Evolutionary conservation across 208 protist genomes (phyloP).

Genomic region (Blastocrithidia nonstop): DNA sequence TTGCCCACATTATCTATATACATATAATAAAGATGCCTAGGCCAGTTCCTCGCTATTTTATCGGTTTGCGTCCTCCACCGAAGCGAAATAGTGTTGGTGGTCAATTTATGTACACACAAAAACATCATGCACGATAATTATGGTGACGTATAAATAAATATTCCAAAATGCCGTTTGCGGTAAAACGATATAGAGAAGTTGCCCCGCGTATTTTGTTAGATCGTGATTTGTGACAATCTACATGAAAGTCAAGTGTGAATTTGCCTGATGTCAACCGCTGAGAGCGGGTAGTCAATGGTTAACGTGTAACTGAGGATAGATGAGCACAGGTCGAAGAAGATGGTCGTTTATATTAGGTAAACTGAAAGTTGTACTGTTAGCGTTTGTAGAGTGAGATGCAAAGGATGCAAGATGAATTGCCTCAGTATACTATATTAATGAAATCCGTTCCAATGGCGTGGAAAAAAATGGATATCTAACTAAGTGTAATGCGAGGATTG

Average conservation of each 20-base stretch:
- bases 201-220: constrained; percentile 80
- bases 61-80: constrained; percentile 14
- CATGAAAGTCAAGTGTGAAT: constrained; percentile 57
- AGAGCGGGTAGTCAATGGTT: constrained; percentile 83
- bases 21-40: constrained; percentile 11
- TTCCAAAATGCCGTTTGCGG: constrained; percentile 56
- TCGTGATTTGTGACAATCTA: constrained; percentile 51
- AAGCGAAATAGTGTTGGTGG: constrained; percentile 66
- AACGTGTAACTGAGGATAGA: constrained; percentile 74
- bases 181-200: constrained; percentile 33
- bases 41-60: constrained; percentile 14
- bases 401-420: constrained; percentile 59
- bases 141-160: constrained; percentile 77
- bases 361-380: constrained; percentile 85
- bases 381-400: constrained; percentile 75
- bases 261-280: constrained; percentile 72
- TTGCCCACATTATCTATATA: not conserved
- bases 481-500: constrained; percentile 69
- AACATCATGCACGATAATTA: constrained; percentile 43
- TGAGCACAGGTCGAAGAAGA: constrained; percentile 82
- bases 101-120: constrained; percentile 69
- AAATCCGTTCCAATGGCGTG: constrained; percentile 73
- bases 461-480: constrained; percentile 85
- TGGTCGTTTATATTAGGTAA: constrained; percentile 66
- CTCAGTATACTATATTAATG: constrained; percentile 75